These are phyloP conservation scores for Stagonosporopsis chrysanthemi DNA, from an alignment of 2,329 filamentous ascomycete genomes.

Conservation along the genomic window DNA sequence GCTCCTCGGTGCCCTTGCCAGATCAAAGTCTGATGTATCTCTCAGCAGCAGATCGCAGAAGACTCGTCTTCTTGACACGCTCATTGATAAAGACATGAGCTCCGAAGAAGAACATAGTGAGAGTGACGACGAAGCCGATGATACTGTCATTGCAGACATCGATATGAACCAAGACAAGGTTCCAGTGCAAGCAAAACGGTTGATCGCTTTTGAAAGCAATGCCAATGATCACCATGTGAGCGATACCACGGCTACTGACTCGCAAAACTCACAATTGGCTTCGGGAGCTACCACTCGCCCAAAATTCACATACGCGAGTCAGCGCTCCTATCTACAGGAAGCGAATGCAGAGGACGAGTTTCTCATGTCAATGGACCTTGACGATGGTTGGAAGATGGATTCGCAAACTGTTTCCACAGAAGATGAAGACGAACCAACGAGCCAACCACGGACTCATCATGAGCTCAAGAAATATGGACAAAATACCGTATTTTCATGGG, in stretches of 20 bases:
- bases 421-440: slow-evolving; percentile 52
- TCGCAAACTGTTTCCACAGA: slow-evolving; percentile 47
- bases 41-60: slow-evolving; percentile 34
- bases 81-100: slow-evolving; percentile 36
- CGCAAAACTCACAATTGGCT: slow-evolving; percentile 38
- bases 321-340: slow-evolving; percentile 67
- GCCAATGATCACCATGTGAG: slow-evolving; percentile 34
- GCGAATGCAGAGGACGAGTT: slow-evolving; percentile 52
- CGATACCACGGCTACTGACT: slow-evolving; percentile 24
- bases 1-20: slow-evolving; percentile 31
- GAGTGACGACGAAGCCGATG: slow-evolving; percentile 34
- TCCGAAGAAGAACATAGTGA: slow-evolving; percentile 38
- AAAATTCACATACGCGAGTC: slow-evolving; percentile 65
- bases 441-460: slow-evolving; percentile 64
- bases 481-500: slow-evolving; percentile 63
- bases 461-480: slow-evolving; percentile 67
- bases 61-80: slow-evolving; percentile 42
- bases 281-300: slow-evolving; percentile 39
- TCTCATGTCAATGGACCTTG: slow-evolving; percentile 45
- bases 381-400: slow-evolving; percentile 33
- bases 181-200: slow-evolving; percentile 1
- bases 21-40: slow-evolving; percentile 45
- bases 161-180: slow-evolving; percentile 1
- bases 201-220: neutral
- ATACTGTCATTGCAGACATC: neutral